Conservation (phyloP, 495 filamentous ascomycete genomes). For the Friedmanniomyces endolithicus region DNA sequence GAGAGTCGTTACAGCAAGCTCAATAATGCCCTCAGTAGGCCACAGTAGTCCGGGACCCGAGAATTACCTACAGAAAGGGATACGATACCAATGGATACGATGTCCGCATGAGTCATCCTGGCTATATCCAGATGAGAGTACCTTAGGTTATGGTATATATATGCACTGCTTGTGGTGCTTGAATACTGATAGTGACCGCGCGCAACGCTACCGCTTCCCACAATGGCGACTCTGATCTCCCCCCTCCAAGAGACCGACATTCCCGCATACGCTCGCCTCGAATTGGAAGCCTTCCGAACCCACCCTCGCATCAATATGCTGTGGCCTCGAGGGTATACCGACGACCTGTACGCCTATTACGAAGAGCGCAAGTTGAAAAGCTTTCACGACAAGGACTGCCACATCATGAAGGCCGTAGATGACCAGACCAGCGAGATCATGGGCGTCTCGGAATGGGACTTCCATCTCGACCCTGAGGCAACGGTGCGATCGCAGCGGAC, state of each 20-base stretch:
- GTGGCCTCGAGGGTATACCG: constrained; percentile 11
- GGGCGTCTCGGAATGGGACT: constrained; percentile 15
- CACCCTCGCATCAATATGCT: constrained; percentile 15
- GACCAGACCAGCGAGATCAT: constrained; percentile 8
- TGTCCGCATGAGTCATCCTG: too few relatives aligned
- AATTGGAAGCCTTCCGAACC: constrained; percentile 13
- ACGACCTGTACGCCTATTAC: constrained; percentile 14
- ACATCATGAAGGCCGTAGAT: constrained; percentile 15
- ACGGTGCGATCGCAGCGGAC: background rate
- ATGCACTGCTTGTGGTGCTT: too few relatives aligned
- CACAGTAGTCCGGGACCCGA: too few relatives aligned
- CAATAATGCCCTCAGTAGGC: too few relatives aligned
- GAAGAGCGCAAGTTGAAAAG: background rate
- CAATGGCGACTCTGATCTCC: constrained; percentile 10
- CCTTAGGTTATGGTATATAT: too few relatives aligned
- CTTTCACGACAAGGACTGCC: constrained; percentile 3
- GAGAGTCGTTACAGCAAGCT: too few relatives aligned
- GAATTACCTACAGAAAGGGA: too few relatives aligned
- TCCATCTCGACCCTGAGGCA: constrained; percentile 3
- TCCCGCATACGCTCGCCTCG: constrained; percentile 9
- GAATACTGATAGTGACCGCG: too few relatives aligned
- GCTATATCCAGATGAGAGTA: too few relatives aligned
- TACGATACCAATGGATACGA: too few relatives aligned
- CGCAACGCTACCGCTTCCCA: background rate
- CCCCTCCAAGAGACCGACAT: constrained; percentile 14